Evolutionary conservation across 805 yeast species (phyloP), one percentile per base, ranked within the genome.

Genomic region (Ogataea haglerorum): DNA sequence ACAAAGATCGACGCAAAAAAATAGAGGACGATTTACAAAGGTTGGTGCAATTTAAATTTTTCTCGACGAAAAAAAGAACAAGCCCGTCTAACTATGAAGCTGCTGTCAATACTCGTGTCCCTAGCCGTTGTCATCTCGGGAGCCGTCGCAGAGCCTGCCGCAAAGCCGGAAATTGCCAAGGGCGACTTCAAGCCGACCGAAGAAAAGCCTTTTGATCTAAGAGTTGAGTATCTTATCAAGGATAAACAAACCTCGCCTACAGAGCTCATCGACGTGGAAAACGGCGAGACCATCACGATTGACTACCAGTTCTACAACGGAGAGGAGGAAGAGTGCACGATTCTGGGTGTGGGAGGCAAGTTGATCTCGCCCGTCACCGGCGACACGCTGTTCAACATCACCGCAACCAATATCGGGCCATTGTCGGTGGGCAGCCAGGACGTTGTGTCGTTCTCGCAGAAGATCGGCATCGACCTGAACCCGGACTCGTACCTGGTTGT

Each of bases 291-390:
- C 19, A 61, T 77, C 26, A 61, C 77, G 2, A 56, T 85, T 40
- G 62, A 60, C 15, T 82, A 80, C 58, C 61, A 69, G 6, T 70
- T 82, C 45, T 52, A 59, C 36, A 82, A 82, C 56, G 63, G 70
- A 26, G 85, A 81, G 48, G 74, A 72, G 6, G 61, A 56, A 12
- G 70, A 69, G 5, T 67, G 75, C 30, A 65, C 73, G 15, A 61
- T 85, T 40, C 75, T 79, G 34, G 93, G 88, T 43, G 76, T 82
- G 41, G 83, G 86, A 39, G 93, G 93, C 40, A 55, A 71, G 39
- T 71, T 85, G 61, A 65, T 72, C 41, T 71, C 78, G 44, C 78
- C 85, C 18, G 65, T 64, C 45, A 70, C 73, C 36, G 76, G 80
- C 43, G 72, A 70, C 33, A 50, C 68, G 34, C 56, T 64, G 21